These are phyloP conservation scores for Didymella segeticola DNA, from an alignment of 2,329 filamentous ascomycete species.

Conservation along the genomic window DNA sequence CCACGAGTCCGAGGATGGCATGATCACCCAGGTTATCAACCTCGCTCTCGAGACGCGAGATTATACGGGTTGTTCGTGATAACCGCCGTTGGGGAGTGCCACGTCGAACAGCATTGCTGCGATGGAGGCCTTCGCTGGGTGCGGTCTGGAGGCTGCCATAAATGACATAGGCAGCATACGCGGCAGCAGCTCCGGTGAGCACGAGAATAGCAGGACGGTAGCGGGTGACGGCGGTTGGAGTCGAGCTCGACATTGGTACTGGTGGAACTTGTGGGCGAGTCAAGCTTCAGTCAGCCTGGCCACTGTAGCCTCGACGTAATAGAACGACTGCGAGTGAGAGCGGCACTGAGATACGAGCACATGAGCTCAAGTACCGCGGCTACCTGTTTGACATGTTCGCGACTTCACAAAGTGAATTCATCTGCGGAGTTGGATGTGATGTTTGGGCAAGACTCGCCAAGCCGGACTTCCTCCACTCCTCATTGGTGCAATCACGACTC, in stretches of 20 bases:
- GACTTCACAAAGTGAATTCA: no score
- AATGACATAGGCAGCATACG: conserved; percentile 65
- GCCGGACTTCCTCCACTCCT: conserved; percentile 5
- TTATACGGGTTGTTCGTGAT: conserved; percentile 23
- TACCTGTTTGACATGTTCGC: conserved; percentile 22
- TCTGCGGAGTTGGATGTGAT: no score
- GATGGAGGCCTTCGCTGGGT: conserved; percentile 56
- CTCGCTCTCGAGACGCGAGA: conserved; percentile 28
- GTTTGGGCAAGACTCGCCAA: conserved; percentile 5
- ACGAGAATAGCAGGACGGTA: conserved; percentile 60
- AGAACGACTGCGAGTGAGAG: neutral
- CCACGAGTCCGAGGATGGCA: conserved; percentile 31
- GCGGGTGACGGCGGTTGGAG: conserved; percentile 44
- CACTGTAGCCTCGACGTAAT: conserved; percentile 1
- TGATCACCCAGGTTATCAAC: conserved; percentile 34
- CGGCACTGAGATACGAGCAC: conserved; percentile 5
- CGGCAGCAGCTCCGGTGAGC: conserved; percentile 63
- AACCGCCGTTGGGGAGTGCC: conserved; percentile 47
- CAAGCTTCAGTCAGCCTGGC: conserved; percentile 1
- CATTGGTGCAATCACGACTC: conserved; percentile 1
- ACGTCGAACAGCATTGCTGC: conserved; percentile 72
- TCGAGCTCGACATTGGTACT: conserved; percentile 40
- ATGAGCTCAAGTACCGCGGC: conserved; percentile 19
- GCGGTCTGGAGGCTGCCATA: conserved; percentile 53
- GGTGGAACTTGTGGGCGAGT: neutral